Conservation (phyloP, 805 yeast species). For the Groenewaldozyma salmanticensis region DNA sequence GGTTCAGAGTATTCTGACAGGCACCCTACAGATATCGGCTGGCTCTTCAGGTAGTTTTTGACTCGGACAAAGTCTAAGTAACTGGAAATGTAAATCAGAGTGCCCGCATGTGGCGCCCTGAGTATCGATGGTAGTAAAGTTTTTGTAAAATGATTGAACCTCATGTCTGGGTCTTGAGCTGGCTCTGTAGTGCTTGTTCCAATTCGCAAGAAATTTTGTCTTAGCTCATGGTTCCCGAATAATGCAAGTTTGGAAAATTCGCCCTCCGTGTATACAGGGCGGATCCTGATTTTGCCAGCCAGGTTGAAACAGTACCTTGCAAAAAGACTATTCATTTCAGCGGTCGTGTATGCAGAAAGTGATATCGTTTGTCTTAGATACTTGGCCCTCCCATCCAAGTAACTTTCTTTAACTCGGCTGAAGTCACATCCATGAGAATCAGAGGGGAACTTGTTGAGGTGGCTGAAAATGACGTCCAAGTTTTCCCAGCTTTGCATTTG, state of each 20-base stretch:
- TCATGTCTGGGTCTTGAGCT: conserved; percentile 62
- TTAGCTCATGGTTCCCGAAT: neutral
- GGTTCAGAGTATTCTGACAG: conserved; percentile 77
- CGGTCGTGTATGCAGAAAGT: conserved; percentile 69
- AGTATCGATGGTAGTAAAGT: conserved; percentile 63
- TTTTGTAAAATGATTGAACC: conserved; percentile 73
- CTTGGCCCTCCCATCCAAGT: conserved; percentile 70
- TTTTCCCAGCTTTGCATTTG: conserved; percentile 94
- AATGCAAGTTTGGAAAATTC: conserved; percentile 51
- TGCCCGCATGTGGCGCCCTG: conserved; percentile 59
- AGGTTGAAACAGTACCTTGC: conserved; percentile 28
- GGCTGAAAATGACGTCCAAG: conserved; percentile 53
- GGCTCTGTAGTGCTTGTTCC: conserved; percentile 36
- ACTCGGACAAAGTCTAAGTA: conserved; percentile 79
- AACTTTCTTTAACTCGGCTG: conserved; percentile 86
- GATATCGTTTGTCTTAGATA: conserved; percentile 68
- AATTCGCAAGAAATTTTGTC: conserved; percentile 54
- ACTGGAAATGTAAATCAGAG: conserved; percentile 71
- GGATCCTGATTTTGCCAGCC: conserved; percentile 28
- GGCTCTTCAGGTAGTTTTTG: conserved; percentile 52
- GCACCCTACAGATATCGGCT: conserved; percentile 57
- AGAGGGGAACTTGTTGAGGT: conserved; percentile 67
- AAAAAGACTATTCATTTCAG: conserved; percentile 62
- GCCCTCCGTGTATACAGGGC: conserved; percentile 36
- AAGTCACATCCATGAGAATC: conserved; percentile 80